phyloP scores from a whole-genome alignment of 208 protist genomes.

The Trypanosoma vivax region DNA sequence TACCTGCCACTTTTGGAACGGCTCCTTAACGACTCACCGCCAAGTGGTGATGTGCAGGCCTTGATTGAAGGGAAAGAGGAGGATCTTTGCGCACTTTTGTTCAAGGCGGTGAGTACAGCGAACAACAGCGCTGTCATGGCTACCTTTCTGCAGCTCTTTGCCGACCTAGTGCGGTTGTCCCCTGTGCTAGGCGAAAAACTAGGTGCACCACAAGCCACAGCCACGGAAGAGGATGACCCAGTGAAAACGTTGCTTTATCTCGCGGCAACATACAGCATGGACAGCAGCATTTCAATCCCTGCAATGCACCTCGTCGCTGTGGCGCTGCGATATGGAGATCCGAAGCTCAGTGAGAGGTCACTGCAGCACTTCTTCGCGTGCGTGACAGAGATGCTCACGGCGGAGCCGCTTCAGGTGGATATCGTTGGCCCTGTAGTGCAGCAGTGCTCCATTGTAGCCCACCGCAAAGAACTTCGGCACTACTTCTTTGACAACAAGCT shows the following conservation, averaged over 20 bases:
- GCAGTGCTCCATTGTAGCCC: conserved; percentile 66
- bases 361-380: conserved; percentile 60
- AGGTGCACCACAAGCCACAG: conserved; percentile 27
- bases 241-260: conserved; percentile 50
- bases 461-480: conserved; percentile 58
- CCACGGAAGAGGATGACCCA: conserved; percentile 42
- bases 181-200: conserved; percentile 42
- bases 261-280: conserved; percentile 27
- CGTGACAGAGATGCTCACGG: conserved; percentile 38
- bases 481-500: conserved; percentile 72
- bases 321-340: conserved; percentile 57
- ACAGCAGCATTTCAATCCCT: conserved; percentile 51
- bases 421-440: conserved; percentile 69
- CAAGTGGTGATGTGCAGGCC: conserved; percentile 41
- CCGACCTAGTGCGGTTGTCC: conserved; percentile 52
- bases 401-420: conserved; percentile 49
- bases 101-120: conserved; percentile 34
- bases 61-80: conserved; percentile 54
- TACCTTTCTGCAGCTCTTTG: conserved; percentile 72
- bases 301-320: conserved; percentile 68
- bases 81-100: conserved; percentile 46
- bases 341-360: conserved; percentile 32
- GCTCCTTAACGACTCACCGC: conserved; percentile 59
- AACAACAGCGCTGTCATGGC: conserved; percentile 48
- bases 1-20: conserved; percentile 64